Evolutionary conservation across 2,329 filamentous ascomycete genomes (phyloP).

Genomic region (Blastomyces emzantsi): DNA sequence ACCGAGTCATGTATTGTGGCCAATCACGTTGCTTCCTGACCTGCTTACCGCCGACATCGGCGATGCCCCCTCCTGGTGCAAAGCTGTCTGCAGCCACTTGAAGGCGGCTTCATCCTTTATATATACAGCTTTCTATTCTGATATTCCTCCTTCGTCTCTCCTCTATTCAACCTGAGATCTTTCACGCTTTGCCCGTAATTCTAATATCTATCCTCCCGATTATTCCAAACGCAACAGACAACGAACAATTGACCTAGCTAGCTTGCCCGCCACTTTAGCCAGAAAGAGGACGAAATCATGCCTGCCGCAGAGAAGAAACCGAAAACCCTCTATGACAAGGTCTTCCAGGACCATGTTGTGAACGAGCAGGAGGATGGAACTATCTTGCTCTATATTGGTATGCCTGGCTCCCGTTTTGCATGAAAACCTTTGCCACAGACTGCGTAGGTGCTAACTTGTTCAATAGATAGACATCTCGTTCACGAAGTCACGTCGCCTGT

Average conservation of each 20-base stretch:
- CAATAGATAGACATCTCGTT: slow-evolving; percentile 79
- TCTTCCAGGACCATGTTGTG: slow-evolving; percentile 88
- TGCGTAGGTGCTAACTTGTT: slow-evolving; percentile 19
- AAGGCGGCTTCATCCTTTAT: neutral
- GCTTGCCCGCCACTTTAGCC: neutral
- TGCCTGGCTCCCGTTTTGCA: slow-evolving; percentile 23
- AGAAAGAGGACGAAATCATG: slow-evolving; percentile 45
- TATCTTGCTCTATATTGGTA: slow-evolving; percentile 85
- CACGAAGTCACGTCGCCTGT: slow-evolving; percentile 97
- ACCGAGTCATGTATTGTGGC: slow-evolving; percentile 9
- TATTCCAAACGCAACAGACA: neutral
- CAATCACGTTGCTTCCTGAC: slow-evolving; percentile 24
- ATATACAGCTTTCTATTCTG: neutral
- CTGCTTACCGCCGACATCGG: slow-evolving; percentile 33
- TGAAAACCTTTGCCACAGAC: neutral
- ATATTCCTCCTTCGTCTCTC: neutral
- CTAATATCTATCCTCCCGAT: neutral
- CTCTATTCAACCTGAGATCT: neutral
- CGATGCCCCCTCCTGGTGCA: slow-evolving; percentile 23
- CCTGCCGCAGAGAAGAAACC: slow-evolving; percentile 62
- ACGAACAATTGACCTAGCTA: slow-evolving; percentile 20
- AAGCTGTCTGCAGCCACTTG: neutral
- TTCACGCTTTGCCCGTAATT: neutral
- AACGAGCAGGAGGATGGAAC: slow-evolving; percentile 94
- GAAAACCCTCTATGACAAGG: slow-evolving; percentile 94